Evolutionary conservation across 108 stramenopile species (phyloP), one percentile per base, ranked within the genome.

Genomic region (Craspedostauros australis): DNA sequence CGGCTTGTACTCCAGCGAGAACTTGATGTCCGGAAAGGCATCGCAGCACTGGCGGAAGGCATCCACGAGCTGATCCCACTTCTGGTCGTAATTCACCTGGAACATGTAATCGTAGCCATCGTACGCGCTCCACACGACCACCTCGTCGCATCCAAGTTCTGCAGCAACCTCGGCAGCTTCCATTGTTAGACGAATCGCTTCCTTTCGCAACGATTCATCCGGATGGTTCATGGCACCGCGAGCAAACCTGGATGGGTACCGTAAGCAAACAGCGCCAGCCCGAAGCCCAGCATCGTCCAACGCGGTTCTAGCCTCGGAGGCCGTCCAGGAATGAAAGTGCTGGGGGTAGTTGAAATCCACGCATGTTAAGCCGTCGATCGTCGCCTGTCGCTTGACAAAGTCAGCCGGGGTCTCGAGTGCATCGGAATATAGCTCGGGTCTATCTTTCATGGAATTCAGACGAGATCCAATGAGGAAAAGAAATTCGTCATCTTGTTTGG

Each of bases 271-370:
- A 12, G 91, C 82, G 5, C 91, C 91, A 3, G 86, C 83, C 25
- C 68, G 63, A 2, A 92, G 67, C 19, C 71, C 62, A 21, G 61
- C 80, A 26, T 77, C 73, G 11, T 82, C 73, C 19, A 88, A 60
- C 0, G 77, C 73, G 16, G 49, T 26, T 51, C 69, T 81, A 0
- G 79, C 80, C 52, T 85, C 79, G 20, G 63, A 29, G 2, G 56
- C 54, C 39, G 53, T 68, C 61, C 71, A 73, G 0, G 57, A 42
- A 8, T 60, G 55, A 65, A 92, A 83, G 45, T 92, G 91, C 62
- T 92, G 86, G 8, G 91, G 91, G 65, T 75, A 88, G 58, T 92
- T 92, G 68, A 92, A 92, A 50, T 92, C 91, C 16, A 92, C 80
- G 54, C 77, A 84, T 1, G 76, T 80, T 25, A 92, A 37, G 25